Conservation (phyloP, 176 grass and related monocot species). For the Triticum monococcum region DNA sequence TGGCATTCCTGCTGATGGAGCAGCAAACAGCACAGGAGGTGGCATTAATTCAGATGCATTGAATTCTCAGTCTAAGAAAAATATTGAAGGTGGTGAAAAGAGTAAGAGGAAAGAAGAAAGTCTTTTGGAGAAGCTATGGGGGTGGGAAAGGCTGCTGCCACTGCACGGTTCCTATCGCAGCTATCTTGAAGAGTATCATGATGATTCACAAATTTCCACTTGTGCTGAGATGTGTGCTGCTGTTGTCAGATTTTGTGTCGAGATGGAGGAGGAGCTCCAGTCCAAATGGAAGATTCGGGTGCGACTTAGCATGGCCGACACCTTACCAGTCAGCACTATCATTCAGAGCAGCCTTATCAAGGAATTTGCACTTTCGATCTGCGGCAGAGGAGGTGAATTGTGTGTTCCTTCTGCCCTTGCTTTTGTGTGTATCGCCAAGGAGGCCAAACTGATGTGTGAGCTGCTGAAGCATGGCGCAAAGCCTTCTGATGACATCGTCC, state of each 20-base stretch:
- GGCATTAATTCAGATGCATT: not conserved
- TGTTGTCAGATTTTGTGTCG: not conserved
- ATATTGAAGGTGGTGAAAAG: no score
- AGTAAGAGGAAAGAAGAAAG: not conserved
- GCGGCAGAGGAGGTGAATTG: not conserved
- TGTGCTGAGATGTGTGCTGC: not conserved
- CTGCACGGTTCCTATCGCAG: not conserved
- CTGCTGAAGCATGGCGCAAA: constrained; percentile 10
- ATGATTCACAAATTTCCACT: not conserved
- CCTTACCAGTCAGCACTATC: not conserved
- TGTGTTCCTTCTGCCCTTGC: not conserved
- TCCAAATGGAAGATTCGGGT: not conserved
- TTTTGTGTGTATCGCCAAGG: constrained; percentile 21
- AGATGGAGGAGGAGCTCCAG: constrained; percentile 16
- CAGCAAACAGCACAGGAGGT: not conserved
- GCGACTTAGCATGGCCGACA: not conserved
- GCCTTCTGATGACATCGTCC: not conserved
- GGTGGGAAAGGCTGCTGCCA: not conserved
- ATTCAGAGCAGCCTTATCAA: not conserved
- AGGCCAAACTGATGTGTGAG: not conserved
- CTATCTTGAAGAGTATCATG: not conserved
- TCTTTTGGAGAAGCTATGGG: not conserved
- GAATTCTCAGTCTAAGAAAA: no score
- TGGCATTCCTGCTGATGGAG: not conserved
- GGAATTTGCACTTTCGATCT: not conserved